A percentile compares a stretch with the other conserved stretches of the same genome.
These are phyloP conservation scores for Dryadomyces quercus-mongolicae DNA, from an alignment of 2,329 filamentous ascomycete genomes.

Conservation along the genomic window DNA sequence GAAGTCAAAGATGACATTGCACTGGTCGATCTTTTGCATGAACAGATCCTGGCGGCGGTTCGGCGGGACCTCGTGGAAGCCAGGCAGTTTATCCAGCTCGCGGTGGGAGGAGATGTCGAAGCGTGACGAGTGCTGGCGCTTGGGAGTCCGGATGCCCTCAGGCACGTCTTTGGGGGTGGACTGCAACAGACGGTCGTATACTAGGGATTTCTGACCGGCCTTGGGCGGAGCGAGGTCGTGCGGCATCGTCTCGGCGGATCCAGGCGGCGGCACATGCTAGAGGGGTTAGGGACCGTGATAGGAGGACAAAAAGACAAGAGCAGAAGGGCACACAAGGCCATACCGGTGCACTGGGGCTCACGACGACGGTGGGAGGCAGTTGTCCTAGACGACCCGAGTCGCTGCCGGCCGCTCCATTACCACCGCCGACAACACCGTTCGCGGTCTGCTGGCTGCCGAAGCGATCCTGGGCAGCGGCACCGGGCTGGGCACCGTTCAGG, in stretches of 20 bases:
- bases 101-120: slow-evolving; percentile 97
- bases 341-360: slow-evolving; percentile 89
- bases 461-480: slow-evolving; percentile 22
- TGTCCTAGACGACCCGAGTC: slow-evolving; percentile 50
- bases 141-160: slow-evolving; percentile 87
- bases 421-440: slow-evolving; percentile 26
- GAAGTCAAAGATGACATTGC: slow-evolving; percentile 99
- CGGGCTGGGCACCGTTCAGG: slow-evolving; percentile 19
- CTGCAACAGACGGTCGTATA: slow-evolving; percentile 84
- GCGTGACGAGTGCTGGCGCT: slow-evolving; percentile 79
- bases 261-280: slow-evolving; percentile 83
- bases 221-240: slow-evolving; percentile 92
- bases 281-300: slow-evolving; percentile 9
- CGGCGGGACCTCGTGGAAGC: slow-evolving; percentile 94
- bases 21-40: slow-evolving; percentile 99
- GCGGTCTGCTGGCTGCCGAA: slow-evolving; percentile 27
- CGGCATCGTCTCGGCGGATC: slow-evolving; percentile 93
- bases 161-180: slow-evolving; percentile 94
- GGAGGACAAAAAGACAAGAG: slow-evolving; percentile 7
- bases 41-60: slow-evolving; percentile 93
- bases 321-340: slow-evolving; percentile 27
- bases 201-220: slow-evolving; percentile 74
- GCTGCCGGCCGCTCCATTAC: slow-evolving; percentile 23
- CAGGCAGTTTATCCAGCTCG: slow-evolving; percentile 91
- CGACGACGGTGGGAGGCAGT: slow-evolving; percentile 77